A percentile compares a stretch with the other conserved stretches of the same genome.
Evolutionary conservation across 441 rosid species (phyloP).

Genomic region (Eruca vesicaria): DNA sequence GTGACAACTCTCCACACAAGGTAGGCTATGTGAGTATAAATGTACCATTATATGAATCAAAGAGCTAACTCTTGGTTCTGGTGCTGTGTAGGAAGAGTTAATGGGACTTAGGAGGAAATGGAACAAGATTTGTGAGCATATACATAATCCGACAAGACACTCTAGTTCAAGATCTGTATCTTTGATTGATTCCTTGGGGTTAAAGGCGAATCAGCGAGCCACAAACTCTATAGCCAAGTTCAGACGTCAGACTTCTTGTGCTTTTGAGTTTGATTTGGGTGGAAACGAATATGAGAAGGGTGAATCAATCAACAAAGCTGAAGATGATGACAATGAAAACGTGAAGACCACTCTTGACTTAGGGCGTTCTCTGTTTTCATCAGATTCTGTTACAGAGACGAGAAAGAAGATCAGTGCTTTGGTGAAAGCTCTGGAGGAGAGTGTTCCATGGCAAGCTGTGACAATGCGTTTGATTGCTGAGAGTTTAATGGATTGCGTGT

Average conservation of each 20-base stretch:
- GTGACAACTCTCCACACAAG: slow-evolving; percentile 43
- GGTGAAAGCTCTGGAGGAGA: slow-evolving; percentile 50
- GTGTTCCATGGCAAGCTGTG: slow-evolving; percentile 66
- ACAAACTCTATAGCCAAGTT: slow-evolving; percentile 57
- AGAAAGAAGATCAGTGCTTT: slow-evolving; percentile 28
- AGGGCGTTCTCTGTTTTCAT: slow-evolving; percentile 42
- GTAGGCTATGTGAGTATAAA: slow-evolving; percentile 28
- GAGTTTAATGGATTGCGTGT: slow-evolving; percentile 40
- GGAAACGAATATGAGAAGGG: slow-evolving; percentile 26
- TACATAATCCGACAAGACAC: slow-evolving; percentile 37
- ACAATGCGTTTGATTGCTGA: slow-evolving; percentile 51
- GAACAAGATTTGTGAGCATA: slow-evolving; percentile 56
- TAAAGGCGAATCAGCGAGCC: slow-evolving; percentile 35
- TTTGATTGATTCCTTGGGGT: slow-evolving; percentile 40
- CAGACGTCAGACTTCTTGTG: slow-evolving; percentile 68
- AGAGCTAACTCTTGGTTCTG: neutral
- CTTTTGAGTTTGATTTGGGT: slow-evolving; percentile 60
- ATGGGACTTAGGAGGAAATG: slow-evolving; percentile 60
- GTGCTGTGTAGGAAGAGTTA: slow-evolving; percentile 51
- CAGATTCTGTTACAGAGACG: slow-evolving; percentile 23
- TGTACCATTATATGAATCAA: neutral
- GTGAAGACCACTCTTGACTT: slow-evolving; percentile 64
- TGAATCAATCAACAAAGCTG: slow-evolving; percentile 48
- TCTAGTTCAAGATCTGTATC: slow-evolving; percentile 42
- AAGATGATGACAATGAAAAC: slow-evolving; percentile 45